phyloP scores from a whole-genome alignment of 257 asterid species.

The Anisodus acutangulus region DNA sequence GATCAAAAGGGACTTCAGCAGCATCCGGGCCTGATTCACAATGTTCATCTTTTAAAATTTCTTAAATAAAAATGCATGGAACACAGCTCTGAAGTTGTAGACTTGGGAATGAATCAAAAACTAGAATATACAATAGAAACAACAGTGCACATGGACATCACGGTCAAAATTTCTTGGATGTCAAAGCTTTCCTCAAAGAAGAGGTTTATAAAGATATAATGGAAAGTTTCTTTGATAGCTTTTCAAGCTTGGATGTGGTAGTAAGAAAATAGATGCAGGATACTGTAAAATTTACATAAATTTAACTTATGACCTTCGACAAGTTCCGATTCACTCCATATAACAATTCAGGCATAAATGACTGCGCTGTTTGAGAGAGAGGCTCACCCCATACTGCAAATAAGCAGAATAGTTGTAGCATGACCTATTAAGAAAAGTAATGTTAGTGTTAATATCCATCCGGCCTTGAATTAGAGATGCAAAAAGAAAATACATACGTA shows the following conservation, averaged over 20 bases:
- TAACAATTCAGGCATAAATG: conserved; percentile 89
- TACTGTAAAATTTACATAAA: conserved; percentile 16
- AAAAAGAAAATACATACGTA: conserved; percentile 22
- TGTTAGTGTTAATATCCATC: conserved; percentile 18
- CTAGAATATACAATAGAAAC: not conserved
- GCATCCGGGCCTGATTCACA: conserved; percentile 68
- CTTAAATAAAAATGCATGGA: not conserved
- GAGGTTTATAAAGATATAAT: not conserved
- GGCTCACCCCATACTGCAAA: conserved; percentile 94
- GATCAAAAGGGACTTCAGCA: conserved; percentile 79
- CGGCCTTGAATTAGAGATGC: conserved; percentile 7
- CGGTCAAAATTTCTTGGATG: not conserved
- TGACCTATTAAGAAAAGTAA: conserved; percentile 59
- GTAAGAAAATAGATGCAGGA: conserved; percentile 14
- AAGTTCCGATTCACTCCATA: conserved; percentile 81
- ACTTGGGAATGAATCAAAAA: not conserved
- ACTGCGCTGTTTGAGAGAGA: conserved; percentile 96
- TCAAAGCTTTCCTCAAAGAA: not conserved
- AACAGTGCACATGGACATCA: conserved; percentile 5
- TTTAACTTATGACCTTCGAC: conserved; percentile 60
- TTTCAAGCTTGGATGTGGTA: not conserved
- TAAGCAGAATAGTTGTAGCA: conserved; percentile 82
- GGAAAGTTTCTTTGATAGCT: not conserved
- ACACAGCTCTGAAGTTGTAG: not conserved
- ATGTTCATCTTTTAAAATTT: conserved; percentile 20